These are phyloP conservation scores for Entrophospora sp. DNA, from an alignment of 192 early-diverging fungal species.

Conservation along the genomic window DNA sequence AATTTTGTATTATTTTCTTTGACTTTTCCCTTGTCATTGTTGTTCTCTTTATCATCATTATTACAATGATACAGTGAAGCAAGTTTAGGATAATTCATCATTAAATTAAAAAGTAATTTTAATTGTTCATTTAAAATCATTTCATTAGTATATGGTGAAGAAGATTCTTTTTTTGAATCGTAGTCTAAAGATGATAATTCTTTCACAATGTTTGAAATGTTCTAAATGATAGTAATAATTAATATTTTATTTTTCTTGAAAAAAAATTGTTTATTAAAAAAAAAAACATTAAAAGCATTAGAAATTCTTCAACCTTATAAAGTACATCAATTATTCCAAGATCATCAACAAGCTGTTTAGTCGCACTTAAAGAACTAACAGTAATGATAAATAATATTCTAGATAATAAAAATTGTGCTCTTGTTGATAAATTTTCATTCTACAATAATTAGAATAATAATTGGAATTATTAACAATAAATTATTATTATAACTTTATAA, in stretches of 20 bases:
- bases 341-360: constrained; percentile 33
- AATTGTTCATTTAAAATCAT: constrained; percentile 43
- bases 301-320: constrained; percentile 28
- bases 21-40: constrained; percentile 4
- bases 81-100: constrained; percentile 32
- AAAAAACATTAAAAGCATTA: not conserved
- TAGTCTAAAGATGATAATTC: not conserved
- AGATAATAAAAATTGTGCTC: constrained; percentile 50
- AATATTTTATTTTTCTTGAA: not conserved
- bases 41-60: constrained; percentile 16
- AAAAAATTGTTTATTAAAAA: not conserved
- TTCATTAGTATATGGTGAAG: constrained; percentile 27
- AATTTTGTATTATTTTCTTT: constrained; percentile 21
- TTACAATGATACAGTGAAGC: too few species aligned
- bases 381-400: constrained; percentile 66
- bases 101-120: constrained; percentile 47
- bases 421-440: constrained; percentile 29
- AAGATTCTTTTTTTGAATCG: not conserved
- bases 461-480: not conserved
- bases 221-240: constrained; percentile 3
- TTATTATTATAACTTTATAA: too few species aligned
- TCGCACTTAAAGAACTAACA: constrained; percentile 30
- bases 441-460: not conserved
- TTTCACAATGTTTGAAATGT: constrained; percentile 1
- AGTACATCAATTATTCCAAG: constrained; percentile 27